Conservation (phyloP, 768 basidiomycete genomes). For the Scleroderma bovista region DNA sequence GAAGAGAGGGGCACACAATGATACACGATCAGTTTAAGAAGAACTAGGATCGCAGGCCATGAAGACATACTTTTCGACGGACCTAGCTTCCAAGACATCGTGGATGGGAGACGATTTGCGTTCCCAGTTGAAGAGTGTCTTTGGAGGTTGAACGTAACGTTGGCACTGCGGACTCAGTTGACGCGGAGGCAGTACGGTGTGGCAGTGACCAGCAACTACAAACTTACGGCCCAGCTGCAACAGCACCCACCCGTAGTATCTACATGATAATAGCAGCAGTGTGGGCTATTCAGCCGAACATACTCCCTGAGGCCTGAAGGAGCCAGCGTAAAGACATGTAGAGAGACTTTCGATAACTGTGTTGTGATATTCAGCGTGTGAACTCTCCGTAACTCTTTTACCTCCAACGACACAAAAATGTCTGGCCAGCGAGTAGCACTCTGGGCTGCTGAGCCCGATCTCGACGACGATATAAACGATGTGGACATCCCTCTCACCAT, state of each 20-base stretch:
- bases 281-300: no score
- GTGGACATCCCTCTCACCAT: slow-evolving; percentile 48
- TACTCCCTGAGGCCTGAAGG: no score
- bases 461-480: slow-evolving; percentile 70
- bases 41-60: neutral
- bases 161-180: neutral
- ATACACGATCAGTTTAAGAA: slow-evolving; percentile 12
- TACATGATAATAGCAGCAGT: no score
- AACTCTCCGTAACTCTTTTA: no score
- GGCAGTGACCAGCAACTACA: neutral
- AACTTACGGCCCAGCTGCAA: neutral
- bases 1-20: neutral
- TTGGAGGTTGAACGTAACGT: neutral
- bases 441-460: slow-evolving; percentile 75
- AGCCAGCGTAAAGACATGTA: no score
- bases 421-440: slow-evolving; percentile 62
- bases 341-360: no score
- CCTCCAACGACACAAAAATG: slow-evolving; percentile 8
- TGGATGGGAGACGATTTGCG: slow-evolving; percentile 4
- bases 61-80: slow-evolving; percentile 30
- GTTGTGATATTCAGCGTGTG: no score
- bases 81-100: slow-evolving; percentile 56
- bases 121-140: neutral
- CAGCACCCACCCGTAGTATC: no score
- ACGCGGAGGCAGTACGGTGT: neutral